These are phyloP conservation scores for Cubamyces lactineus DNA, from an alignment of 768 basidiomycete genomes.

Conservation along the genomic window DNA sequence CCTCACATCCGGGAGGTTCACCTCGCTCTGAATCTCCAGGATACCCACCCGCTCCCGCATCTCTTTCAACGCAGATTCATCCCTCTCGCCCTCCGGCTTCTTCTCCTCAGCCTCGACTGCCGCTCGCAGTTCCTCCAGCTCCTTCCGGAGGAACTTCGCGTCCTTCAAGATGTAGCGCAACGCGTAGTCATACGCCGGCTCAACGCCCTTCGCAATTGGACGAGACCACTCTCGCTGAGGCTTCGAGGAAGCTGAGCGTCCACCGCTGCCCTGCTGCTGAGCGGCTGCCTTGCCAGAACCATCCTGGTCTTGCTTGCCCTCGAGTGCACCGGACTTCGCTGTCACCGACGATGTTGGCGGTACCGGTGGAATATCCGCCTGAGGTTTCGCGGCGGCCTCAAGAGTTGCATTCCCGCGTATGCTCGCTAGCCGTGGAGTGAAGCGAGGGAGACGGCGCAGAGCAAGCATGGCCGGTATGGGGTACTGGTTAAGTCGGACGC, in stretches of 20 bases:
- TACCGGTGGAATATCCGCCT: conserved; percentile 20
- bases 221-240: conserved; percentile 65
- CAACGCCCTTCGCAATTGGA: conserved; percentile 60
- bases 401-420: conserved; percentile 32
- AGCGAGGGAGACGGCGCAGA: conserved; percentile 29
- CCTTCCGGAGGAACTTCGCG: conserved; percentile 49
- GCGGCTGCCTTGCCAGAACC: conserved; percentile 14
- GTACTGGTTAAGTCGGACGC: neutral
- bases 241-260: conserved; percentile 55
- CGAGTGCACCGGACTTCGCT: conserved; percentile 11
- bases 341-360: conserved; percentile 23
- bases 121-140: conserved; percentile 44
- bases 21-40: conserved; percentile 76
- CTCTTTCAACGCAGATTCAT: conserved; percentile 45
- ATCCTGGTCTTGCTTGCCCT: conserved; percentile 12
- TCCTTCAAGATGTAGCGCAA: conserved; percentile 70
- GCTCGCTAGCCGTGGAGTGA: conserved; percentile 19
- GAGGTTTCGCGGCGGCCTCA: conserved; percentile 8
- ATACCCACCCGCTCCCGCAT: conserved; percentile 56
- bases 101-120: conserved; percentile 30
- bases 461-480: conserved; percentile 28
- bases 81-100: conserved; percentile 33
- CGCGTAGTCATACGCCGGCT: conserved; percentile 87
- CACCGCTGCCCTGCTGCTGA: conserved; percentile 32
- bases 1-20: conserved; percentile 83